These are phyloP conservation scores for Nasturtium officinale DNA, from an alignment of 345 rosid species.

Conservation along the genomic window DNA sequence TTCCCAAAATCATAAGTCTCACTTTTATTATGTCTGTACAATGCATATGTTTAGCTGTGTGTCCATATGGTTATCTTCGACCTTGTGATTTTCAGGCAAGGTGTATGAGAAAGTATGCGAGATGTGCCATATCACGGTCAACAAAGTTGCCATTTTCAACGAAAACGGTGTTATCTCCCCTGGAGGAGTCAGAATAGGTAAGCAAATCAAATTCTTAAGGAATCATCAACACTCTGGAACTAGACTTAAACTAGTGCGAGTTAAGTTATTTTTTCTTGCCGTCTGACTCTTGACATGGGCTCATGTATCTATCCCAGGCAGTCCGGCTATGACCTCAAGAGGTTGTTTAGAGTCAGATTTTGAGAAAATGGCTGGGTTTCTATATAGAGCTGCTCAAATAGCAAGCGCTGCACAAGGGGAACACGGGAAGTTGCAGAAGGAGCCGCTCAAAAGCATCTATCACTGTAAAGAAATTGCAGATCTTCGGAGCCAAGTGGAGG, in stretches of 20 bases:
- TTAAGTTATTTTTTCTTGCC: background rate
- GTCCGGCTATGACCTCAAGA: constrained; percentile 96
- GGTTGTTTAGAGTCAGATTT: constrained; percentile 92
- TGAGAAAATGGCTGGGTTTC: constrained; percentile 76
- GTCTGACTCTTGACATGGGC: background rate
- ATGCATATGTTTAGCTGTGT: constrained; percentile 10
- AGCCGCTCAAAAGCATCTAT: constrained; percentile 56
- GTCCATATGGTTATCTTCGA: background rate
- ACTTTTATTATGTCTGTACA: background rate
- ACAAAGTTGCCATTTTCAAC: constrained; percentile 66
- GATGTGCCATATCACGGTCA: constrained; percentile 79
- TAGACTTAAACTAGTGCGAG: background rate
- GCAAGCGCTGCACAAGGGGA: constrained; percentile 62
- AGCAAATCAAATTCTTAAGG: constrained; percentile 36
- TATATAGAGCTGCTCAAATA: constrained; percentile 77
- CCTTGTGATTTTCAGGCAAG: constrained; percentile 53
- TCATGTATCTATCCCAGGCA: constrained; percentile 51
- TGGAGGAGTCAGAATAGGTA: constrained; percentile 93
- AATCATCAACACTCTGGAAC: constrained; percentile 12
- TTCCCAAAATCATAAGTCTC: background rate
- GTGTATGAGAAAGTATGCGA: constrained; percentile 86
- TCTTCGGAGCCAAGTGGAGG: constrained; percentile 63
- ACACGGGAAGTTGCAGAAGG: constrained; percentile 63
- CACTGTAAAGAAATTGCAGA: constrained; percentile 68
- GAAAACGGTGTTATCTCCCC: constrained; percentile 80